Conservation (phyloP, 805 yeast species). For the Teunomyces kruisii region DNA sequence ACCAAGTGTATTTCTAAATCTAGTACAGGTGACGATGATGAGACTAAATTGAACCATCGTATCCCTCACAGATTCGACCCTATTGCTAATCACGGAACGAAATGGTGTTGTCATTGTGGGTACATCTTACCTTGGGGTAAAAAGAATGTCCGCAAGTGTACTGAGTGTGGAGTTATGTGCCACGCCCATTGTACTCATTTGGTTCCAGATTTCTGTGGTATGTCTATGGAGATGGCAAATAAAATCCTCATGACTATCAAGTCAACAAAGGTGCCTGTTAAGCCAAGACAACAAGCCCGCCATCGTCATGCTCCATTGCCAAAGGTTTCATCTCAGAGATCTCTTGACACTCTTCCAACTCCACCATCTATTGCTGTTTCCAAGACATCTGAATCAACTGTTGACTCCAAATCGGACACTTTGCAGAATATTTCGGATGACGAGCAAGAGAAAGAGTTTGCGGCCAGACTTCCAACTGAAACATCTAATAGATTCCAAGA, state of each 20-base stretch:
- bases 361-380: constrained; percentile 5
- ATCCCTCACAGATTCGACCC: constrained; percentile 97
- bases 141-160: constrained; percentile 88
- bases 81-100: constrained; percentile 89
- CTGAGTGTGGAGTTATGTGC: constrained; percentile 92
- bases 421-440: constrained; percentile 15
- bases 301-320: constrained; percentile 5
- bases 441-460: constrained; percentile 19
- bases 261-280: constrained; percentile 47
- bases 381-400: constrained; percentile 2
- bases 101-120: constrained; percentile 99
- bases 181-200: constrained; percentile 90
- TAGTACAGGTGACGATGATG: constrained; percentile 69
- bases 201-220: constrained; percentile 98
- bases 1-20: constrained; percentile 82
- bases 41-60: constrained; percentile 85
- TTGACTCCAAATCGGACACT: constrained; percentile 10
- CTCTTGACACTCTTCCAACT: background rate
- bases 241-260: constrained; percentile 82
- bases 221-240: constrained; percentile 96
- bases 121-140: constrained; percentile 93
- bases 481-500: constrained; percentile 25
- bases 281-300: constrained; percentile 10
- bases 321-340: constrained; percentile 4
- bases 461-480: constrained; percentile 30